A percentile compares a stretch with the other conserved stretches of the same genome.
These are phyloP conservation scores for Tolypocladium paradoxum DNA, from an alignment of 2,329 filamentous ascomycete genomes.

Conservation along the genomic window DNA sequence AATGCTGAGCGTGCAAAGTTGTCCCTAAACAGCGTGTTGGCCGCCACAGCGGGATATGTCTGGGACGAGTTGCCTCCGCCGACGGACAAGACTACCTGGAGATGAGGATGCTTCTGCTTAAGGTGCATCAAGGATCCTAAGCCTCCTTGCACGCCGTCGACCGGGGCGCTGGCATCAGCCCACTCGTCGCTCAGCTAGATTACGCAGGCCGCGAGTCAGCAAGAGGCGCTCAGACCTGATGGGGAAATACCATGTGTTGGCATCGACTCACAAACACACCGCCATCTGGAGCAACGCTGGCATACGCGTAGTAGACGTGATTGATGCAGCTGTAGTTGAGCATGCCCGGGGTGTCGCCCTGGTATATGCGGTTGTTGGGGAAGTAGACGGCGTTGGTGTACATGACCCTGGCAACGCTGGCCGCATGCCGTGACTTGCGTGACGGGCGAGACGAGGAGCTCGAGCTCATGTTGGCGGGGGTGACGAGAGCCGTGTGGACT, in stretches of 20 bases:
- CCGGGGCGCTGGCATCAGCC: slow-evolving; percentile 61
- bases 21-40: slow-evolving; percentile 47
- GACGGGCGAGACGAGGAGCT: slow-evolving; percentile 31
- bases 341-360: slow-evolving; percentile 60
- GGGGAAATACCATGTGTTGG: slow-evolving; percentile 1
- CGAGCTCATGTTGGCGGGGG: slow-evolving; percentile 24
- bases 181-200: slow-evolving; percentile 66
- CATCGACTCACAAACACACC: slow-evolving; percentile 57
- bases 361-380: slow-evolving; percentile 68
- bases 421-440: slow-evolving; percentile 33
- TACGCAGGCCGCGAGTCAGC: slow-evolving; percentile 14
- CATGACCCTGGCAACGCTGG: slow-evolving; percentile 36
- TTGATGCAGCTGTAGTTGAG: slow-evolving; percentile 69
- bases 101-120: slow-evolving; percentile 57
- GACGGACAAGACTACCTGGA: slow-evolving; percentile 68
- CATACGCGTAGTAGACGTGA: slow-evolving; percentile 76
- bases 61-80: slow-evolving; percentile 57
- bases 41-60: slow-evolving; percentile 57
- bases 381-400: slow-evolving; percentile 73
- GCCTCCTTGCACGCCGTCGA: slow-evolving; percentile 61
- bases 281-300: slow-evolving; percentile 61
- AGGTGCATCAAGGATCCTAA: slow-evolving; percentile 63
- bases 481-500: neutral
- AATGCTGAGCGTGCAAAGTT: slow-evolving; percentile 60
- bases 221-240: neutral